phyloP scores from a whole-genome alignment of 306 rosid species.

The Adenanthera pavonina region DNA sequence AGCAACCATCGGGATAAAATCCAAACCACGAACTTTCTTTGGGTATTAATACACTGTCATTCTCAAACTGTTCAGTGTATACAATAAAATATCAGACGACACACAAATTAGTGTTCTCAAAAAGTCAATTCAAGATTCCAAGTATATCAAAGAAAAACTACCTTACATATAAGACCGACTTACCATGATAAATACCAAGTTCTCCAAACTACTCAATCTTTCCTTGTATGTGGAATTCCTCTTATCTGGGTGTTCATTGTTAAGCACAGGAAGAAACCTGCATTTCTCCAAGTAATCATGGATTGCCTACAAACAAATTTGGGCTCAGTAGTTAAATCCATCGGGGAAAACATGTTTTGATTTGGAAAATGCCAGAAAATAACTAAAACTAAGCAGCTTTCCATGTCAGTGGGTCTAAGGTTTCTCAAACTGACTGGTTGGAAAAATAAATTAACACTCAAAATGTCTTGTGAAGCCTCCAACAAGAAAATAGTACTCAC shows the following conservation, averaged over 20 bases:
- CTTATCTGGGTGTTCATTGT: slow-evolving; percentile 70
- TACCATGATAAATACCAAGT: slow-evolving; percentile 93
- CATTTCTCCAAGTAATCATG: slow-evolving; percentile 62
- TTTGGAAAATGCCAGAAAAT: slow-evolving; percentile 18
- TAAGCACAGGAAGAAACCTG: slow-evolving; percentile 86
- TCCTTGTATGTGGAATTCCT: slow-evolving; percentile 81
- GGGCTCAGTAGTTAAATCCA: slow-evolving; percentile 10
- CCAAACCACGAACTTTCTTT: slow-evolving; percentile 96
- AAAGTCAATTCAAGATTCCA: slow-evolving; percentile 15
- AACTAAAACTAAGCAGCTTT: slow-evolving; percentile 16
- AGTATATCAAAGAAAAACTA: slow-evolving; percentile 27
- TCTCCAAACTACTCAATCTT: slow-evolving; percentile 72
- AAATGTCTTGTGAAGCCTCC: neutral
- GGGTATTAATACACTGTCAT: slow-evolving; percentile 77
- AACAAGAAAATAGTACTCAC: slow-evolving; percentile 57
- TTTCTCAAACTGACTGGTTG: neutral
- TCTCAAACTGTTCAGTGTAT: slow-evolving; percentile 64
- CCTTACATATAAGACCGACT: slow-evolving; percentile 22
- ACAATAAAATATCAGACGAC: slow-evolving; percentile 1
- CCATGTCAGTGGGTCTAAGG: neutral
- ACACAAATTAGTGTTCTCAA: slow-evolving; percentile 12
- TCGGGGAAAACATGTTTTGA: neutral
- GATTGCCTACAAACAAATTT: slow-evolving; percentile 65
- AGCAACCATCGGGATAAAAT: slow-evolving; percentile 78
- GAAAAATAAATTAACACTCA: no score